phyloP scores from a whole-genome alignment of 352 stramenopile species.

The Saprolegnia diclina region DNA sequence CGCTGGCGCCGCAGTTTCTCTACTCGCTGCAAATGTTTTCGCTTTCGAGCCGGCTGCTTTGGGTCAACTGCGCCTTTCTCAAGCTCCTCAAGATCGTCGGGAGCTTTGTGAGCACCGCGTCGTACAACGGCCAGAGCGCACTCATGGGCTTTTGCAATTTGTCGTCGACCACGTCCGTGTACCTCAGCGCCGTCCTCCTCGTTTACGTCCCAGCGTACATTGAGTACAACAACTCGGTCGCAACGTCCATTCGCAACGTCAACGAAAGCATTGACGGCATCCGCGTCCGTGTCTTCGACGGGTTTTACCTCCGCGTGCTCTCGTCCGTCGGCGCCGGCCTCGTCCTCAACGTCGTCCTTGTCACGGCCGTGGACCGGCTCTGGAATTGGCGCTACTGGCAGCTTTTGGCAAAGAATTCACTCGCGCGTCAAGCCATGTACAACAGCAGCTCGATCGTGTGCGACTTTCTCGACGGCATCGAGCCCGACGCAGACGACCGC shows the following conservation, averaged over 20 bases:
- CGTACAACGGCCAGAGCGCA: conserved; percentile 1
- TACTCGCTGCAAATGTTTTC: conserved; percentile 1
- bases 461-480: conserved; percentile 8
- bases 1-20: background rate
- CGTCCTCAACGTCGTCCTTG: conserved; percentile 9
- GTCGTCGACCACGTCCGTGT: background rate
- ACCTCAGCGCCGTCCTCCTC: conserved; percentile 16
- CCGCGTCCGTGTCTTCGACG: conserved; percentile 5
- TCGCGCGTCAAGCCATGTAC: conserved; percentile 21
- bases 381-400: conserved; percentile 15
- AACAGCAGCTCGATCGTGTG: conserved; percentile 25
- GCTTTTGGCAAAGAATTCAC: conserved; percentile 3
- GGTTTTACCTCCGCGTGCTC: conserved; percentile 11
- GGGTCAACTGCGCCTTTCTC: conserved; percentile 17
- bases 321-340: background rate
- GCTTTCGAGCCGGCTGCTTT: background rate
- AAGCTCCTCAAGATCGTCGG: conserved; percentile 10
- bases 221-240: background rate
- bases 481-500: background rate
- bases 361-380: conserved; percentile 3
- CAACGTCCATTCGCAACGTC: background rate
- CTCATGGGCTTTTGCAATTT: conserved; percentile 19
- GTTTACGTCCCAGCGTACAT: background rate
- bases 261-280: conserved; percentile 9
- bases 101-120: background rate